A percentile compares a stretch with the other conserved stretches of the same genome.
Evolutionary conservation across 78 protist species (phyloP).

Genomic region (Dictyostelium citrinum): DNA sequence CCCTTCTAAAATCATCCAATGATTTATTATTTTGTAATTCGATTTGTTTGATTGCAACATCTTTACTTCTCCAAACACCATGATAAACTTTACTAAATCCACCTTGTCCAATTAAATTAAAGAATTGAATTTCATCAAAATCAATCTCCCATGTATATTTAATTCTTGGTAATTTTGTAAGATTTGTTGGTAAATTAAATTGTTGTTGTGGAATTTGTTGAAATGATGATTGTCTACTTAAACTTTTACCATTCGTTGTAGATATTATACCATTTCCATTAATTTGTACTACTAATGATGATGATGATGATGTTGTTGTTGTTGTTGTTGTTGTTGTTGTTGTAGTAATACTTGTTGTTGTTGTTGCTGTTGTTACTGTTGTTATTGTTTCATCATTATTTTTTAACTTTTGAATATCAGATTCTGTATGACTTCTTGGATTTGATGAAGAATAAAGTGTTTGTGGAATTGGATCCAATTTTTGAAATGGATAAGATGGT

Average conservation of each 20-base stretch:
- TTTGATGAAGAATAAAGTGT: conserved; percentile 5
- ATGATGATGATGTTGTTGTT: background rate
- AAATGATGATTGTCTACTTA: background rate
- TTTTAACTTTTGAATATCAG: conserved; percentile 9
- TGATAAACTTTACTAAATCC: conserved; percentile 68
- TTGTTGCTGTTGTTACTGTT: background rate
- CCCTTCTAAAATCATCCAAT: conserved; percentile 54
- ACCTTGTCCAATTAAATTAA: conserved; percentile 51
- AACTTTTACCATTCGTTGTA: background rate
- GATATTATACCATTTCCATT: background rate
- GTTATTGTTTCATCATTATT: background rate
- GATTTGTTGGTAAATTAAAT: background rate
- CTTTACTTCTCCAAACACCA: conserved; percentile 45
- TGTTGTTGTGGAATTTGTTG: background rate
- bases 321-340: too few relatives aligned
- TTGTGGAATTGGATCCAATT: background rate
- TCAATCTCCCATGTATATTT: conserved; percentile 67
- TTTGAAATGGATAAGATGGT: conserved; percentile 1
- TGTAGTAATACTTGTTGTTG: background rate
- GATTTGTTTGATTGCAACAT: conserved; percentile 67
- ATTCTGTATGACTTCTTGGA: conserved; percentile 20
- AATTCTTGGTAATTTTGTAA: background rate
- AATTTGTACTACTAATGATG: background rate
- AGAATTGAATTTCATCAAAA: conserved; percentile 41
- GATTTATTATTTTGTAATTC: conserved; percentile 49